Percentiles rank a stretch among this genome's conserved stretches.
phyloP scores from a whole-genome alignment of 352 stramenopile species.

The Globisporangium carolinianum region DNA sequence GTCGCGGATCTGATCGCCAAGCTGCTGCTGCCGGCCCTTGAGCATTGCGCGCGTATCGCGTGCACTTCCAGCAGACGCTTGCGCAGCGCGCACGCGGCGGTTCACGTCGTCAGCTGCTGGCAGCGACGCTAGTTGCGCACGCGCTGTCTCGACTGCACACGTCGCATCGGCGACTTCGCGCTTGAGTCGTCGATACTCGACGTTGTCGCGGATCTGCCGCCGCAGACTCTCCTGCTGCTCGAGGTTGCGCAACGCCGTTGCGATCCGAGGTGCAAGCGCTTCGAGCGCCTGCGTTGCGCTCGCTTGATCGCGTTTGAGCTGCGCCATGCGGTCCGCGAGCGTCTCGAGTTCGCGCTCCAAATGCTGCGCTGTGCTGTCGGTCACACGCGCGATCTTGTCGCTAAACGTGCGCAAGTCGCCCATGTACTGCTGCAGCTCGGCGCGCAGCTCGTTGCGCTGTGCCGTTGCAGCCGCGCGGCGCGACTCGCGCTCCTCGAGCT shows the following conservation, averaged over 20 bases:
- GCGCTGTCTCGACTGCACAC: constrained; percentile 24
- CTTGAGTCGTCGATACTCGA: constrained; percentile 56
- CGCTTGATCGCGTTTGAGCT: constrained; percentile 39
- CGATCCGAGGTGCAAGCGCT: constrained; percentile 46
- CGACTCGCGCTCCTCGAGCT: constrained; percentile 31
- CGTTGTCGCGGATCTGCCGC: constrained; percentile 69
- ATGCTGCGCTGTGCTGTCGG: constrained; percentile 30
- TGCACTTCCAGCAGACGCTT: constrained; percentile 18
- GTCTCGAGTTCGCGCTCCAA: constrained; percentile 34
- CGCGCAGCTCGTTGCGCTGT: constrained; percentile 21
- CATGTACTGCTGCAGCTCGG: constrained; percentile 34
- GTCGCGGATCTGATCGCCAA: constrained; percentile 51
- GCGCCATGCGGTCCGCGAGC: constrained; percentile 29
- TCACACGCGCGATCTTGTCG: constrained; percentile 32
- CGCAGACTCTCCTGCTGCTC: constrained; percentile 50
- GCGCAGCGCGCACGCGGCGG: constrained; percentile 30
- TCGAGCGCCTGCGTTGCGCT: constrained; percentile 26
- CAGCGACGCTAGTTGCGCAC: constrained; percentile 44
- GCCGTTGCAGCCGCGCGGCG: constrained; percentile 21
- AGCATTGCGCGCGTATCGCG: constrained; percentile 32
- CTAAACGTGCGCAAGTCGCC: constrained; percentile 36
- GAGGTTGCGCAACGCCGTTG: constrained; percentile 26
- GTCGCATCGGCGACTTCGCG: constrained; percentile 40
- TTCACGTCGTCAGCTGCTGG: constrained; percentile 41
- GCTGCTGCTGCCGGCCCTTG: constrained; percentile 42